Evolutionary conservation across 257 asterid species (phyloP), one percentile per base, ranked within the genome.

Genomic region (Cordia subcordata): DNA sequence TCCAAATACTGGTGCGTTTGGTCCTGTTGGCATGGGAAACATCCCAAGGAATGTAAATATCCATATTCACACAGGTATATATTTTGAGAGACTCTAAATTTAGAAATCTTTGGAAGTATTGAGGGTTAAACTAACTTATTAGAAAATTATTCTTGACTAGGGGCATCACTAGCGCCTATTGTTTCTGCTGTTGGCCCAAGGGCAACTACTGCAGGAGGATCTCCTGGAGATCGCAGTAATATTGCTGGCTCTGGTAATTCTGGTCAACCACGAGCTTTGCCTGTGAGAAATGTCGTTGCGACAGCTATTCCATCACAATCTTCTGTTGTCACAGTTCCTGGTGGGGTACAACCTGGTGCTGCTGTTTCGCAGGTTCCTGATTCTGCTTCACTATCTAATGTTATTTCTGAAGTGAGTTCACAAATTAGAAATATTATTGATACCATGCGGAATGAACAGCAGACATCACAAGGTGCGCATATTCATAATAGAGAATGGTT

Each of bases 11-110:
- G 73, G 79, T 37, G 56, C 78, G 61, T 65, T 79, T 66, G 84
- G 82, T 64, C 79, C 95, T 50, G 67, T 72, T 78, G 91, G 89
- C 32, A 57, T 76, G 63, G 78, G 88, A 19, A 79, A 53, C 61
- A 51, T 69, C 42, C 72, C 90, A n/a, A 85, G 98, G 79, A 79
- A 83, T 75, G 89, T 90, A 57, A 85, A 87, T 72, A 85, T 87
- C 68, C 98, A 90, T 64, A 87, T 90, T 65, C 96, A 87, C 66
- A 49, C 96, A 22, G 96, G 98, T 87, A 78, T 19, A 20, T 11
- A 14, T 20, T 6, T 10, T 33, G 8, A 6, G 23, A 22, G 13
- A 12, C 37, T 18, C 57, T 6, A 22, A 3, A 20, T 42, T 11
- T 42, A 5, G 15, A 53, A 10, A 33, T 53, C 0, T 5, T 14